Conservation (phyloP, 257 asterid genomes). For the Gynochthodes officinalis region DNA sequence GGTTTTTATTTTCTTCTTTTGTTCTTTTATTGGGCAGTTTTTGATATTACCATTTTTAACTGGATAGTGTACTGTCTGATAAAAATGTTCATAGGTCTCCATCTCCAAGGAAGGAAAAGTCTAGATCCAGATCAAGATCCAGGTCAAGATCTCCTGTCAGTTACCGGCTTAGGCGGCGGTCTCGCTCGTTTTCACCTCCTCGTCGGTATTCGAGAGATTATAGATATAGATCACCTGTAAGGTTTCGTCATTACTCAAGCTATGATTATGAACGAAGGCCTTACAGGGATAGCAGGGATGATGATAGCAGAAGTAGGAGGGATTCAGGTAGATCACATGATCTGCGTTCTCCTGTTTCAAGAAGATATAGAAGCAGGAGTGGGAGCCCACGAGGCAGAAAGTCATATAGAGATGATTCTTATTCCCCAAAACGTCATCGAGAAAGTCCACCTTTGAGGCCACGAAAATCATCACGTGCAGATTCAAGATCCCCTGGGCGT, state of each 20-base stretch:
- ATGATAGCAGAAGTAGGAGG: conserved; percentile 50
- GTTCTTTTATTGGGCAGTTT: not conserved
- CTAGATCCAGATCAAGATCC: conserved; percentile 66
- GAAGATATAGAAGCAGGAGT: conserved; percentile 84
- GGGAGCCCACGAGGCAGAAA: conserved; percentile 62
- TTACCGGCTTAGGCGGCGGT: conserved; percentile 60
- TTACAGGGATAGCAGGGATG: conserved; percentile 65
- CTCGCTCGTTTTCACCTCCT: conserved; percentile 80
- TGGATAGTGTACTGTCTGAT: conserved; percentile 14
- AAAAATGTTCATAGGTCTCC: conserved; percentile 62
- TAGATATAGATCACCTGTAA: conserved; percentile 83
- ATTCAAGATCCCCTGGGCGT: conserved; percentile 66
- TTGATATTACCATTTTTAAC: conserved; percentile 5
- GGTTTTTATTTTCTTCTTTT: not conserved
- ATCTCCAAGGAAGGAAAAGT: conserved; percentile 44
- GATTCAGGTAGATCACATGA: conserved; percentile 52
- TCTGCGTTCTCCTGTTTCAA: conserved; percentile 48
- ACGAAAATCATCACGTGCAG: conserved; percentile 48
- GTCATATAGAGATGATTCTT: conserved; percentile 52
- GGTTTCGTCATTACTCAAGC: conserved; percentile 69
- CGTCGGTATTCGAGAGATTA: conserved; percentile 55
- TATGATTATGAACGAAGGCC: conserved; percentile 67
- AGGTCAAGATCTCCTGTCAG: conserved; percentile 71
- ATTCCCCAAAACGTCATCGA: conserved; percentile 52
- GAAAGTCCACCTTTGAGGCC: conserved; percentile 54